Evolutionary conservation across 148 eudicot genomes (phyloP).

Genomic region (Pharnaceum exiguum): DNA sequence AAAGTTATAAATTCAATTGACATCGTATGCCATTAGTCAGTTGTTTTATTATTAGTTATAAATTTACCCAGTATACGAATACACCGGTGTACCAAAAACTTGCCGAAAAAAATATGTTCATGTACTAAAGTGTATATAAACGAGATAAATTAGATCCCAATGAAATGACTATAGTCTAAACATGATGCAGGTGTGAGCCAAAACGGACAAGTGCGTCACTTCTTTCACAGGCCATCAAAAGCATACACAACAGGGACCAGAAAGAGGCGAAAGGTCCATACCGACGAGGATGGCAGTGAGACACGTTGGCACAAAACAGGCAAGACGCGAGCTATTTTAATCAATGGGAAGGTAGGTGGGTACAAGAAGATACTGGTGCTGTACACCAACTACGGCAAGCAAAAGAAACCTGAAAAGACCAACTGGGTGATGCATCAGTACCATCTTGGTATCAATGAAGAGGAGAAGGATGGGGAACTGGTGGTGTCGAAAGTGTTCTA

Average conservation of each 20-base stretch:
- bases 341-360: slow-evolving; percentile 32
- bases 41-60: no score
- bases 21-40: no score
- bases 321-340: slow-evolving; percentile 42
- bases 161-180: not conserved
- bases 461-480: slow-evolving; percentile 52
- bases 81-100: no score
- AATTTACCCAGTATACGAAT: no score
- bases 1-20: no score
- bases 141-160: no score
- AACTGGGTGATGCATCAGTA: slow-evolving; percentile 74
- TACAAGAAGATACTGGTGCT: slow-evolving; percentile 60
- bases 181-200: slow-evolving; percentile 39
- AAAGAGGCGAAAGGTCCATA: slow-evolving; percentile 48
- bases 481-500: slow-evolving; percentile 56
- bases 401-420: slow-evolving; percentile 51
- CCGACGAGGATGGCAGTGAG: slow-evolving; percentile 47
- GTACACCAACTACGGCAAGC: slow-evolving; percentile 60
- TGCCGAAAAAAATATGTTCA: no score
- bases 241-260: slow-evolving; percentile 64
- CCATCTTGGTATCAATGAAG: slow-evolving; percentile 48
- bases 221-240: slow-evolving; percentile 58
- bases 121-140: no score
- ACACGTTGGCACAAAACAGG: slow-evolving; percentile 70
- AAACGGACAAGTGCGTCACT: slow-evolving; percentile 48